Percentiles rank a stretch among this genome's conserved stretches.
Evolutionary conservation across 352 stramenopile genomes (phyloP).

Genomic region (Globisporangium nodosum): DNA sequence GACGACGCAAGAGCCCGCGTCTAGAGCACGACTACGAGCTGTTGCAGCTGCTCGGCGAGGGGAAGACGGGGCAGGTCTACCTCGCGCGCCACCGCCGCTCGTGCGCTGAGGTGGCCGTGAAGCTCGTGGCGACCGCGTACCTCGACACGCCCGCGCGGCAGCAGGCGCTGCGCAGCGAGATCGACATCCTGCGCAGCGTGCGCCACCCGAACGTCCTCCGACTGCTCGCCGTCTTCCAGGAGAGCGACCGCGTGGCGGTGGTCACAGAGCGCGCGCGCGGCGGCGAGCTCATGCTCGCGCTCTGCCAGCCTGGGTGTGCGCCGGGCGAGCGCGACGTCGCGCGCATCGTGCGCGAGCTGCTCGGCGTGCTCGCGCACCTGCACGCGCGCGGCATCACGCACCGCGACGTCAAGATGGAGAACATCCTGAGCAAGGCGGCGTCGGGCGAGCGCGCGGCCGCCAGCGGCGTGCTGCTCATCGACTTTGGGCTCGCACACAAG

Average conservation of each 20-base stretch:
- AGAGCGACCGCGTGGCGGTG: slow-evolving; percentile 57
- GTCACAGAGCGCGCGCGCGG: slow-evolving; percentile 59
- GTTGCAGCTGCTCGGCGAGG: slow-evolving; percentile 62
- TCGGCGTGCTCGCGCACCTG: slow-evolving; percentile 61
- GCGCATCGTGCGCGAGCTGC: slow-evolving; percentile 54
- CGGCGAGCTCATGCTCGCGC: slow-evolving; percentile 59
- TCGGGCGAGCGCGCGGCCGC: slow-evolving; percentile 13
- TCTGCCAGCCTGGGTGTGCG: slow-evolving; percentile 17
- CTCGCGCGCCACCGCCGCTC: slow-evolving; percentile 33
- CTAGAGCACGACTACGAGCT: slow-evolving; percentile 69
- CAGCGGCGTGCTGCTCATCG: slow-evolving; percentile 64
- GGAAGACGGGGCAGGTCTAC: slow-evolving; percentile 74
- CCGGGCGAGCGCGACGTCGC: slow-evolving; percentile 63
- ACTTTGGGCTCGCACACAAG: slow-evolving; percentile 75
- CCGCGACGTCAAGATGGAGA: slow-evolving; percentile 81
- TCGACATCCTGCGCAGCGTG: slow-evolving; percentile 51
- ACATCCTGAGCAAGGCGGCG: slow-evolving; percentile 60
- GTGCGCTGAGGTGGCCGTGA: slow-evolving; percentile 53
- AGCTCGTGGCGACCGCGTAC: slow-evolving; percentile 63
- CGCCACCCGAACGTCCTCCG: slow-evolving; percentile 53
- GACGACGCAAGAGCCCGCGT: slow-evolving; percentile 11
- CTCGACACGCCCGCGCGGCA: slow-evolving; percentile 60
- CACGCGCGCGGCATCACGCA: slow-evolving; percentile 73
- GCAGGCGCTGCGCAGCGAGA: slow-evolving; percentile 56
- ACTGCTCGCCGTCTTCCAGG: slow-evolving; percentile 63